Conservation (phyloP, 2,329 filamentous ascomycete genomes). For the Dothidotthia symphoricarpi region DNA sequence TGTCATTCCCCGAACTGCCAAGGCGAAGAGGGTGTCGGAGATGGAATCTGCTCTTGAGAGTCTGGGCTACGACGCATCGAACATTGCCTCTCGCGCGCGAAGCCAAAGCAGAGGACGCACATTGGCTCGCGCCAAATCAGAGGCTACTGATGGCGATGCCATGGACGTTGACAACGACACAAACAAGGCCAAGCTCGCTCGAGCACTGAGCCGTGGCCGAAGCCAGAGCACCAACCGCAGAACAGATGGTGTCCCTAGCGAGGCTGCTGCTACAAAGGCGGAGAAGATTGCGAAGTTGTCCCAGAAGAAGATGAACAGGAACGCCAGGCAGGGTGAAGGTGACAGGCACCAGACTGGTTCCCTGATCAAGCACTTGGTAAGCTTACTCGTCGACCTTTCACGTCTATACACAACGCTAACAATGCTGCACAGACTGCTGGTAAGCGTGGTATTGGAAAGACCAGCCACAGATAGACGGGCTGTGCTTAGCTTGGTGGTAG, state of each 20-base stretch:
- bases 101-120: constrained; percentile 72
- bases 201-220: constrained; percentile 71
- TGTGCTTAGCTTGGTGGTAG: constrained; percentile 9
- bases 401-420: constrained; percentile 13
- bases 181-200: constrained; percentile 37
- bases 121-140: constrained; percentile 59
- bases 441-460: constrained; percentile 93
- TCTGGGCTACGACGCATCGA: constrained; percentile 79
- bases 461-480: constrained; percentile 52
- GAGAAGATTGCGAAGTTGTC: constrained; percentile 83
- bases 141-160: constrained; percentile 55
- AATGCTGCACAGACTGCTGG: constrained; percentile 64
- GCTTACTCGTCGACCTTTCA: constrained; percentile 38
- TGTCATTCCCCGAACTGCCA: constrained; percentile 79
- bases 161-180: constrained; percentile 65
- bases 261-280: constrained; percentile 68
- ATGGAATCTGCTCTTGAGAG: constrained; percentile 83
- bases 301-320: constrained; percentile 98
- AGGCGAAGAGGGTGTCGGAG: constrained; percentile 78
- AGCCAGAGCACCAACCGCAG: constrained; percentile 67
- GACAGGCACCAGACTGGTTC: constrained; percentile 84
- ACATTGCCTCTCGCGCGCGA: constrained; percentile 70
- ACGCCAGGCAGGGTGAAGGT: constrained; percentile 94
- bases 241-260: constrained; percentile 73
- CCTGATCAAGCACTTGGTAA: constrained; percentile 86